Percentiles rank a stretch among this genome's conserved stretches.
phyloP scores from a whole-genome alignment of 2,329 filamentous ascomycete genomes.

The Ciborinia camelliae region DNA sequence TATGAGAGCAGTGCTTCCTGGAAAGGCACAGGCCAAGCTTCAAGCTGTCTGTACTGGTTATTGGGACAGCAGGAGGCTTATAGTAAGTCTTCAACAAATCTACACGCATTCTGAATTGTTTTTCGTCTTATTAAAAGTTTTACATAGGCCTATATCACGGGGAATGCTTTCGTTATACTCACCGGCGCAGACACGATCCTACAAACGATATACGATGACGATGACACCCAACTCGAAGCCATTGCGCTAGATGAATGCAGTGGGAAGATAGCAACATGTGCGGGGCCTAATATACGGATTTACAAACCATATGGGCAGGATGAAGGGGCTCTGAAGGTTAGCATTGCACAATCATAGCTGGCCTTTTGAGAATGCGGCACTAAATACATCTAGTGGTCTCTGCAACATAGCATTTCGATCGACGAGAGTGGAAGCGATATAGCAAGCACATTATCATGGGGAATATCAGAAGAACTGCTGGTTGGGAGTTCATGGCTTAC shows the following conservation, averaged over 20 bases:
- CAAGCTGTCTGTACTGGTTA: constrained; percentile 72
- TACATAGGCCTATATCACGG: constrained; percentile 78
- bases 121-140: constrained; percentile 20
- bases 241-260: constrained; percentile 77
- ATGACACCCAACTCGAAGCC: constrained; percentile 61
- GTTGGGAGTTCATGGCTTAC: constrained; percentile 67
- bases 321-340: constrained; percentile 71
- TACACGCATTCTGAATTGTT: background rate
- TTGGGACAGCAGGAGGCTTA: constrained; percentile 69
- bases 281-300: constrained; percentile 63
- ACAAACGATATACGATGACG: constrained; percentile 88
- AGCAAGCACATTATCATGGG: constrained; percentile 75
- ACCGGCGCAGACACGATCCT: constrained; percentile 69
- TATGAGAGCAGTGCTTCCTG: constrained; percentile 78
- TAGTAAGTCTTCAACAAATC: constrained; percentile 50
- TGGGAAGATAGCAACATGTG: constrained; percentile 80
- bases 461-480: constrained; percentile 77
- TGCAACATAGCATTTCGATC: constrained; percentile 58
- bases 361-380: constrained; percentile 16
- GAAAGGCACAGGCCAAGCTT: constrained; percentile 72
- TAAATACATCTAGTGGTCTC: constrained; percentile 51
- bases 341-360: constrained; percentile 28
- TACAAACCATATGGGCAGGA: constrained; percentile 72
- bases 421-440: constrained; percentile 40
- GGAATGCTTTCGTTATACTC: constrained; percentile 82